Evolutionary conservation across 2,329 filamentous ascomycete species (phyloP), one percentile per base, ranked within the genome.

Genomic region (Epichloe bromicola): DNA sequence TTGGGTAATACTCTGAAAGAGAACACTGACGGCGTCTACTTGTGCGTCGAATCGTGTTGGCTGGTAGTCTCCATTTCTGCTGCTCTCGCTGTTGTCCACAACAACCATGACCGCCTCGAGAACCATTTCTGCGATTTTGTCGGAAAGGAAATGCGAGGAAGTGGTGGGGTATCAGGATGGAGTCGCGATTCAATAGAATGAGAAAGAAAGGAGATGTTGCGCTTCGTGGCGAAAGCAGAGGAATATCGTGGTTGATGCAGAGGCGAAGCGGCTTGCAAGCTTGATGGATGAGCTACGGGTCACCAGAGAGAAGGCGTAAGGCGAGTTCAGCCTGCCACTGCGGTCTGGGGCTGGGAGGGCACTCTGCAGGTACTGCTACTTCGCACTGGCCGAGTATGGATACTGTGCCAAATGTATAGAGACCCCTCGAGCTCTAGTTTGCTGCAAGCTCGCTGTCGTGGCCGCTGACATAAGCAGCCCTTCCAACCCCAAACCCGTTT

Each of bases 91-190:
- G 78, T 97, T 98, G 79, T 98, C 93, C 64, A 97, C 88, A 78
- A 97, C 84, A 70, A 98, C 88, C 90, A 98, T 97, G 57, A 95
- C 94, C 74, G 93, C 94, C 83, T 98, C 93, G 71, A 98, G 84
- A 72, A 85, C 87, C 93, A 98, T 98, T 65, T 78, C 90, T 82
- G 69, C 71, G 69, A 69, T 62, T 57, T 56, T 55, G 54, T 5
- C 12, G 11, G 4, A 4, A 7, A 40, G 37, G 14, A 11, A 23
- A 11, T 6, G 42, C 33, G 23, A 44, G 15, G 15, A 36, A 20
- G 42, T 5, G 45, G 46, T 36, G 8, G 12, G 5, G 12, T 33
- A 15, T 11, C 10, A 2, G 12, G 14, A 2, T 4, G 7, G 5
- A 11, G 19, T 17, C 19, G 34, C 23, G 5, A n/a, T 14, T 5